Evolutionary conservation across 768 basidiomycete species (phyloP).

Genomic region (Baorangia bicolor): DNA sequence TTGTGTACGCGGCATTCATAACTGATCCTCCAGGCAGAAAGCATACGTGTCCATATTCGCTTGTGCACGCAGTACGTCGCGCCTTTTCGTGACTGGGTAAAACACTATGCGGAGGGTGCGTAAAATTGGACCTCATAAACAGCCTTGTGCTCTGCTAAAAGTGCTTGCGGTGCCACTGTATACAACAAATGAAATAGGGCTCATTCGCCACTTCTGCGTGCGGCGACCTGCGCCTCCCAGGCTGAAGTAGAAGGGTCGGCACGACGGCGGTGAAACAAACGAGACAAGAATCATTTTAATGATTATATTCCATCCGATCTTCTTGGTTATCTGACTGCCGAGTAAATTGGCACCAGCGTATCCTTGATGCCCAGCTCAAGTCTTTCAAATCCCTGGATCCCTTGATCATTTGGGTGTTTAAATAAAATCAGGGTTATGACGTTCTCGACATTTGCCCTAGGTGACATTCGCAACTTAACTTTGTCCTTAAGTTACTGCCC

Average conservation of each 20-base stretch:
- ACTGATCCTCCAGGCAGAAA: conserved; percentile 15
- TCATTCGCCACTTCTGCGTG: conserved; percentile 10
- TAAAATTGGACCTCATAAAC: conserved; percentile 1
- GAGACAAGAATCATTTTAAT: conserved; percentile 5
- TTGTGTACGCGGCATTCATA: conserved; percentile 25
- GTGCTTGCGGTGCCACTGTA: conserved; percentile 10
- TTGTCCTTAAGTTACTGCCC: conserved; percentile 13
- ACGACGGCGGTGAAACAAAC: conserved; percentile 7
- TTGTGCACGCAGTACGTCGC: conserved; percentile 18
- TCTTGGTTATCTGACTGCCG: conserved; percentile 5
- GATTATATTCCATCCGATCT: conserved; percentile 1
- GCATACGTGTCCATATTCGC: conserved; percentile 16
- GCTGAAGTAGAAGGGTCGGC: conserved; percentile 8
- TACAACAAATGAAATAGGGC: conserved; percentile 3
- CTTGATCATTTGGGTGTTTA: conserved; percentile 9
- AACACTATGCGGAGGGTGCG: conserved; percentile 13
- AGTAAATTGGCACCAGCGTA: conserved; percentile 4
- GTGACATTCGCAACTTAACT: conserved; percentile 26
- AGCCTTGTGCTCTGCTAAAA: conserved; percentile 7
- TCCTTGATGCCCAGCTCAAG: conserved; percentile 3
- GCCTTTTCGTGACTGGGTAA: conserved; percentile 10
- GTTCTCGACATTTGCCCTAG: conserved; percentile 10
- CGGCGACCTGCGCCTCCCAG: conserved; percentile 7
- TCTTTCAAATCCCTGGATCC: conserved; percentile 9
- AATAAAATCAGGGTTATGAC: conserved; percentile 28